phyloP scores from a whole-genome alignment of 1,284 basidiomycete species.

The Mrakiaceae sp. region DNA sequence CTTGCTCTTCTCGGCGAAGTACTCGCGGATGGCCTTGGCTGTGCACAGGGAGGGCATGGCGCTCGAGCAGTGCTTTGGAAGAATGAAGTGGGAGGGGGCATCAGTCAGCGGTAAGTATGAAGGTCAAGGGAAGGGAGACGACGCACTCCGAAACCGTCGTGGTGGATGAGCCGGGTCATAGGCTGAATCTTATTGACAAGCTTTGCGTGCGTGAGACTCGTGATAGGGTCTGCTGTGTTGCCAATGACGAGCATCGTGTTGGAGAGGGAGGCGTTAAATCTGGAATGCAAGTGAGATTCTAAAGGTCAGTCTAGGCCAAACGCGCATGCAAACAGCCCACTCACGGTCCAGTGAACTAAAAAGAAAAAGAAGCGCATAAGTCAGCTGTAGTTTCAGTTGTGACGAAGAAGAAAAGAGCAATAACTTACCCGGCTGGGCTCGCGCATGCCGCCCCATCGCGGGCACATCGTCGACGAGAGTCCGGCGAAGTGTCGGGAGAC shows the following conservation, averaged over 20 bases:
- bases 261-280: constrained; percentile 9
- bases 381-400: too few species aligned
- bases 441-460: constrained; percentile 8
- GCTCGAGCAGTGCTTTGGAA: not conserved
- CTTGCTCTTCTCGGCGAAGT: not conserved
- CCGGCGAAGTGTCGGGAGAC: constrained; percentile 2
- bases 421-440: constrained; percentile 2
- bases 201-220: constrained; percentile 4
- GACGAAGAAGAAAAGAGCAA: not conserved
- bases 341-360: constrained; percentile 9
- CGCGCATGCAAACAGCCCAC: not conserved
- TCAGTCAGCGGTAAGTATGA: not conserved
- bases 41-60: constrained; percentile 11
- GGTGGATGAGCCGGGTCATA: constrained; percentile 3
- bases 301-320: not conserved
- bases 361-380: not conserved
- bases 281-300: not conserved
- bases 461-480: not conserved
- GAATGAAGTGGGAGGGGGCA: not conserved
- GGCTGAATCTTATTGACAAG: constrained; percentile 5
- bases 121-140: not conserved
- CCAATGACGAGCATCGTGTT: constrained; percentile 11
- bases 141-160: constrained; percentile 11
- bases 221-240: constrained; percentile 16
- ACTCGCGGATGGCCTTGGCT: constrained; percentile 3